Evolutionary conservation across 176 grass and related monocot species (phyloP).

Genomic region (Triticum dicoccoides): DNA sequence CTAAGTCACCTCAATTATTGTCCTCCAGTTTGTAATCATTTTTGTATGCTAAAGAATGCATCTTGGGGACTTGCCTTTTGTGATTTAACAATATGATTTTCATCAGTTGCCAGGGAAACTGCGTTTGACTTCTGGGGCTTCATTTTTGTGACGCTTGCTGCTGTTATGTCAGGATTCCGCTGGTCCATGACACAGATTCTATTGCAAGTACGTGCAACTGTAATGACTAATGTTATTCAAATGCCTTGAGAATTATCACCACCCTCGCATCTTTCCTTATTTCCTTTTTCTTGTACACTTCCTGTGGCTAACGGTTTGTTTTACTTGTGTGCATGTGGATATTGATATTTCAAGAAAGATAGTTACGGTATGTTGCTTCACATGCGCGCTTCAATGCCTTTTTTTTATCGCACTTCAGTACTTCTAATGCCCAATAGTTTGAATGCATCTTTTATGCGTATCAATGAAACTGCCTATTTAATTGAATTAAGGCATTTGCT

Average conservation of each 20-base stretch:
- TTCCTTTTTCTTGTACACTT: slow-evolving; percentile 34
- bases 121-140: slow-evolving; percentile 98
- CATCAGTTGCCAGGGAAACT: slow-evolving; percentile 85
- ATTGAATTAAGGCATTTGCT: slow-evolving; percentile 1
- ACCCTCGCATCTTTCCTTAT: background rate
- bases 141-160: slow-evolving; percentile 93
- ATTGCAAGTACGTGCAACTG: slow-evolving; percentile 58
- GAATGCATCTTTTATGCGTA: background rate
- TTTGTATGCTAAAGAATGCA: background rate
- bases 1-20: background rate
- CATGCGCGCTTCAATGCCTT: background rate
- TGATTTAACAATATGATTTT: slow-evolving; percentile 25
- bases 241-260: slow-evolving; percentile 5
- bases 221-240: slow-evolving; percentile 1
- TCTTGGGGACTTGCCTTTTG: slow-evolving; percentile 21
- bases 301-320: slow-evolving; percentile 26
- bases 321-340: slow-evolving; percentile 47
- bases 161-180: slow-evolving; percentile 98
- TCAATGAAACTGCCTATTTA: background rate
- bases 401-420: background rate
- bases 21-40: background rate
- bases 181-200: slow-evolving; percentile 99
- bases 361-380: slow-evolving; percentile 43
- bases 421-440: slow-evolving; percentile 20
- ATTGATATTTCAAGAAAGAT: slow-evolving; percentile 63